Conservation (phyloP, 495 filamentous ascomycete genomes). For the Penicillium egyptiacum region DNA sequence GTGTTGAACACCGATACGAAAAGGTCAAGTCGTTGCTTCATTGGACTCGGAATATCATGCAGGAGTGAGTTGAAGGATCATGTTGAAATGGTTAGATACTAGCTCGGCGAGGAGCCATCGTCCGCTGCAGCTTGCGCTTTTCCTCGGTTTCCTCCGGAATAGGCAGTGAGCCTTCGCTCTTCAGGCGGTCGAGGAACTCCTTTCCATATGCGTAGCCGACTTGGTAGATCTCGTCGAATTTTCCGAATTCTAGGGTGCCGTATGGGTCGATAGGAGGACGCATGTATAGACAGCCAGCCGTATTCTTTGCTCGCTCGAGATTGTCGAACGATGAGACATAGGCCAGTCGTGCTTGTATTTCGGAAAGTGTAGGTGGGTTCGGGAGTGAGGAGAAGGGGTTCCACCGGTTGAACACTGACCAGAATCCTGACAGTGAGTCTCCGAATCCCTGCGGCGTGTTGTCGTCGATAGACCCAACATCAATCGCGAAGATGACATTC, state of each 20-base stretch:
- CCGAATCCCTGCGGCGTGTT: constrained; percentile 87
- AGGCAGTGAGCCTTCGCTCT: constrained; percentile 70
- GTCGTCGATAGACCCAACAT: constrained; percentile 90
- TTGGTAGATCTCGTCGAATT: constrained; percentile 94
- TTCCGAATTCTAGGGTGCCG: constrained; percentile 92
- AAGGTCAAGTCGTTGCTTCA: background rate
- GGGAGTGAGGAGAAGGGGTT: constrained; percentile 85
- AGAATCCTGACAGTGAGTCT: constrained; percentile 91
- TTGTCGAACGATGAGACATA: constrained; percentile 94
- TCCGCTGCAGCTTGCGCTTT: constrained; percentile 83
- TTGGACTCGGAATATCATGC: background rate
- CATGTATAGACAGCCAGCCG: constrained; percentile 89
- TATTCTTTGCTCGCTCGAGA: constrained; percentile 86
- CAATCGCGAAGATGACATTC: constrained; percentile 91
- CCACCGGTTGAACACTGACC: constrained; percentile 93
- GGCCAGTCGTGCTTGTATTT: constrained; percentile 91
- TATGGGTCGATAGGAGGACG: constrained; percentile 90
- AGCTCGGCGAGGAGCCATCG: constrained; percentile 88
- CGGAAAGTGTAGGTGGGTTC: constrained; percentile 91
- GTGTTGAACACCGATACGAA: constrained; percentile 7
- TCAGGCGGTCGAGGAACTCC: constrained; percentile 69
- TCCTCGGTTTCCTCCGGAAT: constrained; percentile 73
- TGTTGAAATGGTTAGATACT: constrained; percentile 58
- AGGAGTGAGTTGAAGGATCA: background rate
- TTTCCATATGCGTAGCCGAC: constrained; percentile 85